A percentile compares a stretch with the other conserved stretches of the same genome.
phyloP scores from a whole-genome alignment of 768 basidiomycete species.

The Strobilomyces echinocephalus region DNA sequence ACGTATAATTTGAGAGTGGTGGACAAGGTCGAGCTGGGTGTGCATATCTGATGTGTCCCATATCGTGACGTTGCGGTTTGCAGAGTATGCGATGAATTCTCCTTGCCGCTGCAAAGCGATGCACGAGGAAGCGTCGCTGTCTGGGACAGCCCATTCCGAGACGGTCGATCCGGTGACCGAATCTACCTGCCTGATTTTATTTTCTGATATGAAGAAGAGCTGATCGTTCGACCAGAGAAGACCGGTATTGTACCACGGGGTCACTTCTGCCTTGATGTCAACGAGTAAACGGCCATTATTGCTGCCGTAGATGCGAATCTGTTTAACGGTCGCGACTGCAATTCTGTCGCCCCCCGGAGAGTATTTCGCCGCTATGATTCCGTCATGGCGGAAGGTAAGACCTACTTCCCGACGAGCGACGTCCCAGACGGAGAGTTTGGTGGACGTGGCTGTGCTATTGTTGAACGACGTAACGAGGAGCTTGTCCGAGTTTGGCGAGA shows the following conservation, averaged over 20 bases:
- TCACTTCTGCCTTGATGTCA: neutral
- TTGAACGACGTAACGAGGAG: too few species aligned
- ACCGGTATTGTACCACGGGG: constrained; percentile 2
- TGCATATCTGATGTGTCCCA: neutral
- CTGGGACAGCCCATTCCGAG: neutral
- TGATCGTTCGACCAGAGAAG: constrained; percentile 5
- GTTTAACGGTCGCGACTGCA: neutral
- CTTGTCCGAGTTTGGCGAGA: constrained; percentile 2
- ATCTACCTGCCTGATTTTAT: neutral
- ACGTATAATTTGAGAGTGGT: neutral
- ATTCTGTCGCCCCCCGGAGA: neutral
- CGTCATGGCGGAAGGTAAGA: neutral
- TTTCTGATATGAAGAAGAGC: neutral
- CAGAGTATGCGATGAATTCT: neutral
- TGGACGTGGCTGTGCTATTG: neutral
- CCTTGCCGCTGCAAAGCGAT: too few species aligned
- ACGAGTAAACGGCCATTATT: neutral
- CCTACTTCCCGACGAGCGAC: neutral
- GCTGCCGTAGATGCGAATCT: neutral
- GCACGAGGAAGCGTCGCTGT: too few species aligned
- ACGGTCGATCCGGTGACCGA: neutral
- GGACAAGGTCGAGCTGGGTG: neutral
- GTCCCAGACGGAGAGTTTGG: neutral
- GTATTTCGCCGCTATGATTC: constrained; percentile 3
- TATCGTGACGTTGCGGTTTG: neutral